Evolutionary conservation across 768 basidiomycete genomes (phyloP).

Genomic region (Boletus reticuloceps): DNA sequence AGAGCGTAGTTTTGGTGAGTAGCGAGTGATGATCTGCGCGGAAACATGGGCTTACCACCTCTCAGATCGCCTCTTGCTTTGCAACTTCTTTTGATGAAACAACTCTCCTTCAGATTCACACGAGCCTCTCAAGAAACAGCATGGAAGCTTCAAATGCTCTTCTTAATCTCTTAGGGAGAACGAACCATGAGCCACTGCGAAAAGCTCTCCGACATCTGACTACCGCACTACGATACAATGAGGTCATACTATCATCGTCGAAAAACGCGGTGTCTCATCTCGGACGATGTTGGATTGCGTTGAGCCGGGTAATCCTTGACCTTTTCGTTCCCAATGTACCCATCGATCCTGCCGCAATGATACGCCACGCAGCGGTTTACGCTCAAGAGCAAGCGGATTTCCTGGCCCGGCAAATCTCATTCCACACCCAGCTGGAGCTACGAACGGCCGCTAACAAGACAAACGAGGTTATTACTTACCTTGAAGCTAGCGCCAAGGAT

Average conservation of each 20-base stretch:
- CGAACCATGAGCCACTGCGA: conserved; percentile 35
- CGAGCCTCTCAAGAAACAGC: conserved; percentile 1
- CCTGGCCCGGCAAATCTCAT: conserved; percentile 46
- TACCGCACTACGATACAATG: conserved; percentile 23
- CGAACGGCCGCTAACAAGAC: conserved; percentile 52
- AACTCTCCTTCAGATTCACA: conserved; percentile 14
- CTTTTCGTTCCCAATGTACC: conserved; percentile 82
- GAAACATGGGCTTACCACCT: conserved; percentile 3
- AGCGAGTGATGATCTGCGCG: background rate
- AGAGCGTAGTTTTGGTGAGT: conserved; percentile 43
- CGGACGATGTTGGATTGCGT: conserved; percentile 56
- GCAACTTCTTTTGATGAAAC: conserved; percentile 35
- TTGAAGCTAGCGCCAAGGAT: conserved; percentile 38
- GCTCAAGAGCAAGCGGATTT: conserved; percentile 39
- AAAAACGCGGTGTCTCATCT: conserved; percentile 33
- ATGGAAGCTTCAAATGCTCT: conserved; percentile 22
- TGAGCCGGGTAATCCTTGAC: conserved; percentile 58
- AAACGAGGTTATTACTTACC: conserved; percentile 48
- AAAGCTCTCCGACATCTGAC: conserved; percentile 33
- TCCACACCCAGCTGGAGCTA: conserved; percentile 56
- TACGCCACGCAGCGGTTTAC: conserved; percentile 45
- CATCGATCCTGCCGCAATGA: conserved; percentile 79
- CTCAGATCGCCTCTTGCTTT: conserved; percentile 45
- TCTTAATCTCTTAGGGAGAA: conserved; percentile 32
- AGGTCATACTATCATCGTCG: conserved; percentile 9